Evolutionary conservation across 2,329 filamentous ascomycete genomes (phyloP).

Genomic region (Phyllosticta capitalensis): DNA sequence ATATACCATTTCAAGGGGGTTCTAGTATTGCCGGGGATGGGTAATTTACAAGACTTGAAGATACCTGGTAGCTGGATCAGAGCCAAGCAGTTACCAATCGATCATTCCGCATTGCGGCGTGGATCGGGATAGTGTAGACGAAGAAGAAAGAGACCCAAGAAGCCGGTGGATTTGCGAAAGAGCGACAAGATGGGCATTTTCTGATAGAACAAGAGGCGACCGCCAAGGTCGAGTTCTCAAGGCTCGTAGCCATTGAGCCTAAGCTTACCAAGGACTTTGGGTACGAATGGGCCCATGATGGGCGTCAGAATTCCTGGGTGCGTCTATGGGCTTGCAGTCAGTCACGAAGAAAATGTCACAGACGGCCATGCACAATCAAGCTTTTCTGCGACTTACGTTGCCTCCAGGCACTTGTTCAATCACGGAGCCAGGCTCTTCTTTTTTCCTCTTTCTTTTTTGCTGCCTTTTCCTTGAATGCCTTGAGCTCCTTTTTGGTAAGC

Average conservation of each 20-base stretch:
- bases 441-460: slow-evolving; percentile 90
- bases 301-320: not conserved
- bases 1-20: not conserved
- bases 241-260: not conserved
- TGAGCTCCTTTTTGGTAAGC: slow-evolving; percentile 74
- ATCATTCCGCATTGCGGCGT: not conserved
- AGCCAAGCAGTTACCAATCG: not conserved
- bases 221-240: not conserved
- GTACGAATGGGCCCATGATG: not conserved
- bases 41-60: not conserved
- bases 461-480: slow-evolving; percentile 84
- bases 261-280: not conserved
- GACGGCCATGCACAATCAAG: not conserved
- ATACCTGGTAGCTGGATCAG: not conserved
- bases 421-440: slow-evolving; percentile 77
- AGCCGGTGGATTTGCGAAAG: no score
- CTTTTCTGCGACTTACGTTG: not conserved
- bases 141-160: not conserved
- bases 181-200: no score
- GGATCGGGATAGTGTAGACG: not conserved
- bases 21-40: not conserved
- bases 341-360: not conserved
- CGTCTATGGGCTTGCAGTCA: not conserved
- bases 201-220: not conserved
- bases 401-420: slow-evolving; percentile 45